Evolutionary conservation across 768 basidiomycete genomes (phyloP).

Genomic region (Lentinula sp.): DNA sequence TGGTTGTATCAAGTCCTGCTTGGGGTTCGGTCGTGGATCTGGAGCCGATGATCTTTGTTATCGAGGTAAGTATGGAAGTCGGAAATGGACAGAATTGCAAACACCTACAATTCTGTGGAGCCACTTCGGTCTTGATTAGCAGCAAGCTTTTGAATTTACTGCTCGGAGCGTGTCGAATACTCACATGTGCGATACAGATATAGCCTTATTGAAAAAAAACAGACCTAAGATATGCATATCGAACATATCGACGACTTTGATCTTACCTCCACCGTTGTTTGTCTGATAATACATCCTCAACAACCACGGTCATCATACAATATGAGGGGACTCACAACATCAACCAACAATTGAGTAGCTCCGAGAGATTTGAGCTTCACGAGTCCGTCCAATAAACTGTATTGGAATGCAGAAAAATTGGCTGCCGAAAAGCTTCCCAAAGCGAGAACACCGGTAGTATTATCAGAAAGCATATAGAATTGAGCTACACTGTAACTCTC

Average conservation of each 20-base stretch:
- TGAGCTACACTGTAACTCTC: constrained; percentile 47
- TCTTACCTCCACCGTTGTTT: constrained; percentile 39
- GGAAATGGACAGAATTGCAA: neutral
- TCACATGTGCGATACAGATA: constrained; percentile 56
- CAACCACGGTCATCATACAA: neutral
- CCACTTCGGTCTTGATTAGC: constrained; percentile 19
- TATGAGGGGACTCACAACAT: constrained; percentile 35
- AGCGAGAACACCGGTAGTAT: constrained; percentile 48
- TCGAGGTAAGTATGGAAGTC: neutral
- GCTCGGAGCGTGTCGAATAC: constrained; percentile 11
- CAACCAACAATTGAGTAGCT: constrained; percentile 50
- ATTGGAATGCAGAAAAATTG: constrained; percentile 34
- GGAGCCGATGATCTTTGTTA: constrained; percentile 23
- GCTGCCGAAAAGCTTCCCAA: constrained; percentile 52
- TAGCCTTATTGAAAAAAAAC: constrained; percentile 21
- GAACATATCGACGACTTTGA: neutral
- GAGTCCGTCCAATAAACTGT: constrained; percentile 40
- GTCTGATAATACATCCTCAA: constrained; percentile 21
- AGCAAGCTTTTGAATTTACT: neutral
- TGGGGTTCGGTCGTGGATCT: constrained; percentile 28
- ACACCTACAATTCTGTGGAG: constrained; percentile 28
- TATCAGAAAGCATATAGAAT: constrained; percentile 48
- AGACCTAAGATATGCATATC: too few species aligned
- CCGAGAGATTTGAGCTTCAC: constrained; percentile 39
- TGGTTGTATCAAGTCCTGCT: constrained; percentile 29